Conservation (phyloP, 208 protist species). For the Trichomonas vaginalis region DNA sequence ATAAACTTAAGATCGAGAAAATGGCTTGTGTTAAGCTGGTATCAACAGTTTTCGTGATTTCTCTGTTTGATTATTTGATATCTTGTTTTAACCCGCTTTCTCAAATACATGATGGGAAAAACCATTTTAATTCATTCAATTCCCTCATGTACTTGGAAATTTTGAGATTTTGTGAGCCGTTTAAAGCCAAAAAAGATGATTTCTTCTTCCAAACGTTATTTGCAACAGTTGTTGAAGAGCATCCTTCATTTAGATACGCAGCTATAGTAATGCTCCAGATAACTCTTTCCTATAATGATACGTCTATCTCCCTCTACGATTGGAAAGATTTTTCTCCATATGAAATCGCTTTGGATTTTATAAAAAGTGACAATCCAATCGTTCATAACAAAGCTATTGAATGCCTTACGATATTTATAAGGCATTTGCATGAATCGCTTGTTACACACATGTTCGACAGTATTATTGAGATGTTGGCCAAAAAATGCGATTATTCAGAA, state of each 20-base stretch:
- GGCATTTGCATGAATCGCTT: no score
- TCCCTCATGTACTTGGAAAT: not conserved
- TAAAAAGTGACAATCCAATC: not conserved
- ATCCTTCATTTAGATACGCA: not conserved
- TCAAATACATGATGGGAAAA: not conserved
- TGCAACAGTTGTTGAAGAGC: not conserved
- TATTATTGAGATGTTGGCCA: not conserved
- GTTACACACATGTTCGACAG: not conserved
- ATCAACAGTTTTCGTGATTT: not conserved
- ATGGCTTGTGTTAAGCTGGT: not conserved
- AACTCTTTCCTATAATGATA: not conserved
- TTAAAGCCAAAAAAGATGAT: not conserved
- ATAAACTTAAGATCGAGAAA: not conserved
- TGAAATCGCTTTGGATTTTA: not conserved
- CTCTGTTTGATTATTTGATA: not conserved
- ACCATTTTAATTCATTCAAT: not conserved
- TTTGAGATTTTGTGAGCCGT: not conserved
- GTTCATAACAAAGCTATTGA: not conserved
- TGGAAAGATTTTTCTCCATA: not conserved
- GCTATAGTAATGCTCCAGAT: not conserved
- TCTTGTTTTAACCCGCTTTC: not conserved
- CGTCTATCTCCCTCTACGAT: not conserved
- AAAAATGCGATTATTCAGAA: not conserved
- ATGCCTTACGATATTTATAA: not conserved
- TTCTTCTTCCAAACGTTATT: not conserved